Percentiles rank a stretch among this genome's conserved stretches.
These are phyloP conservation scores for Fusarium vanettenii DNA, from an alignment of 2,329 filamentous ascomycete species.

Conservation along the genomic window DNA sequence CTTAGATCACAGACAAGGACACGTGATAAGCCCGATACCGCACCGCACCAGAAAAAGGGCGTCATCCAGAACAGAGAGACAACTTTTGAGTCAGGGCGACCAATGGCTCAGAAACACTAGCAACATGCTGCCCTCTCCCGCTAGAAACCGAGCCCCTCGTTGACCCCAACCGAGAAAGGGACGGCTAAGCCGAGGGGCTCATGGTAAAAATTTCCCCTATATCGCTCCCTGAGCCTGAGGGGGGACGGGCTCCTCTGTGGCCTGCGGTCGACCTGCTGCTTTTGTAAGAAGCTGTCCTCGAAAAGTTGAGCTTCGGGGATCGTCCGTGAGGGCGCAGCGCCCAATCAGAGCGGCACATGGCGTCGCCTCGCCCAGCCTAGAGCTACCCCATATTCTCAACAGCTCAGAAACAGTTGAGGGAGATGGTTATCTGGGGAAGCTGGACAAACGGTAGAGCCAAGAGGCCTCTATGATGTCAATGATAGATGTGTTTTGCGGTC, in stretches of 20 bases:
- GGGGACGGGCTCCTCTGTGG: not conserved
- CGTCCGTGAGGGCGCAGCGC: constrained; percentile 14
- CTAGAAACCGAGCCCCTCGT: constrained; percentile 35
- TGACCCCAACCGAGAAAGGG: constrained; percentile 29
- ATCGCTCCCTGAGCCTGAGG: not conserved
- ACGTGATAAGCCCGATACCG: constrained; percentile 42
- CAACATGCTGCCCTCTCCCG: constrained; percentile 20
- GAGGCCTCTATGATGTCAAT: constrained; percentile 6
- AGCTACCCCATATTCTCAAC: constrained; percentile 3
- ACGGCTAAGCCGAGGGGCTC: constrained; percentile 11
- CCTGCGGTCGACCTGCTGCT: constrained; percentile 18
- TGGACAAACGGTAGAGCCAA: not conserved
- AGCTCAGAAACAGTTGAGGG: not conserved
- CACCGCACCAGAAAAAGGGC: constrained; percentile 29
- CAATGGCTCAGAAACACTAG: constrained; percentile 33
- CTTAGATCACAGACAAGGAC: constrained; percentile 29
- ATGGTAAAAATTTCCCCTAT: constrained; percentile 1
- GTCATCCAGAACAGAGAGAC: constrained; percentile 36
- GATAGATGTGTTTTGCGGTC: not conserved
- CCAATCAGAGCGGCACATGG: constrained; percentile 8
- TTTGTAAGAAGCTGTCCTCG: constrained; percentile 19
- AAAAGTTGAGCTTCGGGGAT: constrained; percentile 24
- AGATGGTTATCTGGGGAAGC: not conserved
- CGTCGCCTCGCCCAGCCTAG: constrained; percentile 1
- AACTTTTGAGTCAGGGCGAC: constrained; percentile 37